These are phyloP conservation scores for Cyberlindnera euphorbiae DNA, from an alignment of 805 yeast species.

Conservation along the genomic window DNA sequence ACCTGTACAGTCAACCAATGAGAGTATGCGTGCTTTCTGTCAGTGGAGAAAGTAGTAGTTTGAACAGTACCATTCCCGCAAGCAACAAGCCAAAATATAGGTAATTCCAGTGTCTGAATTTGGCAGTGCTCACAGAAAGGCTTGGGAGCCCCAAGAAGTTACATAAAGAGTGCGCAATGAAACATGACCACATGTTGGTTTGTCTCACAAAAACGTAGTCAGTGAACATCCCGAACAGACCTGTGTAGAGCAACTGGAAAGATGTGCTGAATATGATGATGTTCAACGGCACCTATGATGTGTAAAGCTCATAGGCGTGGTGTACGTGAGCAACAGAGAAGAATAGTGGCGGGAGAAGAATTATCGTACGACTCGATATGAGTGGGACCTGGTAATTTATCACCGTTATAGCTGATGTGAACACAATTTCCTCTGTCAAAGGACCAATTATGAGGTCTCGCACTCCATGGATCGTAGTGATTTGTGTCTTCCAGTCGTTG, in stretches of 20 bases:
- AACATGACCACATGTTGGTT: conserved; percentile 50
- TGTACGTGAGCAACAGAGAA: conserved; percentile 80
- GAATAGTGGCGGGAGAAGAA: conserved; percentile 49
- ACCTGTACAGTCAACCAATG: too few species aligned
- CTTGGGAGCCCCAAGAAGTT: conserved; percentile 68
- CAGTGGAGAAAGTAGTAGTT: conserved; percentile 19
- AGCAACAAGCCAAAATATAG: conserved; percentile 37
- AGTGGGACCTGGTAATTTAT: conserved; percentile 25
- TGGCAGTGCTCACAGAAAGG: conserved; percentile 14
- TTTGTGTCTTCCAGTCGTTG: conserved; percentile 20
- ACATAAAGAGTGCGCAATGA: conserved; percentile 61
- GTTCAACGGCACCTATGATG: conserved; percentile 23
- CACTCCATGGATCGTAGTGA: conserved; percentile 35
- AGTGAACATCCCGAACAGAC: conserved; percentile 67
- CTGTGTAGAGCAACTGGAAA: conserved; percentile 61
- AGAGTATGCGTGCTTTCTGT: conserved; percentile 3
- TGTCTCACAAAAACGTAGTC: conserved; percentile 49
- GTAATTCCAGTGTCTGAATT: conserved; percentile 26
- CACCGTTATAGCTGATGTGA: conserved; percentile 43
- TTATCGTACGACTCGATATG: conserved; percentile 18
- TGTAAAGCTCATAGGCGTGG: conserved; percentile 53
- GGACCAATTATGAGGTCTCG: conserved; percentile 70
- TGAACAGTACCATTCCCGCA: conserved; percentile 40
- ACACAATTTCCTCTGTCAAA: conserved; percentile 70
- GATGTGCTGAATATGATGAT: conserved; percentile 33